These are phyloP conservation scores for Eucalyptus rudis DNA, from an alignment of 345 rosid species.

Conservation along the genomic window DNA sequence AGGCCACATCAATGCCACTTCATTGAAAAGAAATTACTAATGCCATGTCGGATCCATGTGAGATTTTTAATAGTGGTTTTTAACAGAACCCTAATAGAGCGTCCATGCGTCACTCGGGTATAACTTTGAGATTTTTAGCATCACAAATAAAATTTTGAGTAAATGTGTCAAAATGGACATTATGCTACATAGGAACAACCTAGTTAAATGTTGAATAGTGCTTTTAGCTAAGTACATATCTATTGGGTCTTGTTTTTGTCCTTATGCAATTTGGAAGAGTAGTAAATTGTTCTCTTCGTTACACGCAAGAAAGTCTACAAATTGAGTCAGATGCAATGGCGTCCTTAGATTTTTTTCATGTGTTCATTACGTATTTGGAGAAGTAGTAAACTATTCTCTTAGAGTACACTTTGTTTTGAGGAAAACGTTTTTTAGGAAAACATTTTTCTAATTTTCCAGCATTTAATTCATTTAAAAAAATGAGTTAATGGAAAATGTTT, in stretches of 20 bases:
- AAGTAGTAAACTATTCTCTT: too few relatives aligned
- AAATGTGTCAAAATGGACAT: too few relatives aligned
- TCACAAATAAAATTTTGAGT: too few relatives aligned
- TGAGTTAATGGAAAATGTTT: too few relatives aligned
- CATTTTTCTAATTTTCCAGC: too few relatives aligned
- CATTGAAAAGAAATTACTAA: neutral
- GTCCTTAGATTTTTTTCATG: neutral
- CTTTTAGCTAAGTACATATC: neutral
- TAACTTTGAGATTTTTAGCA: too few relatives aligned
- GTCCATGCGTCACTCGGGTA: neutral
- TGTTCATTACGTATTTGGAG: neutral
- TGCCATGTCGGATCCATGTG: neutral
- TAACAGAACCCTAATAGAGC: too few relatives aligned
- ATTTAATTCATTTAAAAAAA: too few relatives aligned
- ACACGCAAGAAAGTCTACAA: neutral
- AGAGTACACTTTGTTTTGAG: too few relatives aligned
- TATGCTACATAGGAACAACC: neutral
- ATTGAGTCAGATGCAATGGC: neutral
- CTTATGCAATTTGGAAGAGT: neutral
- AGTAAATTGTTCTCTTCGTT: neutral
- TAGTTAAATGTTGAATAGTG: neutral
- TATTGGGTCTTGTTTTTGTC: neutral
- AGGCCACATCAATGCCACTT: neutral
- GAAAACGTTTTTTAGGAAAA: too few relatives aligned
- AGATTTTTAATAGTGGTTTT: neutral